phyloP scores from a whole-genome alignment of 2,329 filamentous ascomycete species.

The Seiridium unicorne region DNA sequence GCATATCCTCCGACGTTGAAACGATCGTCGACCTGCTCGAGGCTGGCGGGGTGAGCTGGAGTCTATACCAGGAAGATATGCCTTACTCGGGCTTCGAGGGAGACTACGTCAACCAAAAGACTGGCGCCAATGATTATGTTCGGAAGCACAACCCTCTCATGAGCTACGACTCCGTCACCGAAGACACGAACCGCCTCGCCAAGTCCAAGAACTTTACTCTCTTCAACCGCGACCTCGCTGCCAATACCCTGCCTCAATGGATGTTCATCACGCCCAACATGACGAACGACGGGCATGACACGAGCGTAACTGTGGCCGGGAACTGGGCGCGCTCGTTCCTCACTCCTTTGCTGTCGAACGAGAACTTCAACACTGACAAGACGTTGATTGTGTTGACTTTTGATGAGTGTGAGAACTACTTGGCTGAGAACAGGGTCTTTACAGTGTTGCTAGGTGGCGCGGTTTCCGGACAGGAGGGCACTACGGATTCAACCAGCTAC shows the following conservation, averaged over 20 bases:
- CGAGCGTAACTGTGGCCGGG: constrained; percentile 23
- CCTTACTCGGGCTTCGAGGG: constrained; percentile 47
- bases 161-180: constrained; percentile 28
- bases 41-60: constrained; percentile 45
- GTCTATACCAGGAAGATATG: constrained; percentile 53
- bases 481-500: constrained; percentile 19
- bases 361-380: constrained; percentile 34
- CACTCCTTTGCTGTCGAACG: constrained; percentile 21
- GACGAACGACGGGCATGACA: constrained; percentile 32
- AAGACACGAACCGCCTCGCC: constrained; percentile 23
- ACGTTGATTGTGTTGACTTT: constrained; percentile 26
- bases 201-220: constrained; percentile 30
- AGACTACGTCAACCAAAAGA: constrained; percentile 52
- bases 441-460: constrained; percentile 23
- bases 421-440: constrained; percentile 20
- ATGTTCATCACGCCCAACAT: constrained; percentile 47
- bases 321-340: constrained; percentile 25
- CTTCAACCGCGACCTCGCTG: constrained; percentile 24
- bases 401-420: constrained; percentile 25
- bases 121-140: constrained; percentile 58
- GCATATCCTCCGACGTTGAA: constrained; percentile 39
- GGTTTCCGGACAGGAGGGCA: constrained; percentile 19
- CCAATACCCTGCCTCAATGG: constrained; percentile 26
- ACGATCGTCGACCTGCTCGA: constrained; percentile 50
- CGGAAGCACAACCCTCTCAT: constrained; percentile 58